Evolutionary conservation across 140 eudicot species (phyloP).

Genomic region (Ambrosia hybrid): DNA sequence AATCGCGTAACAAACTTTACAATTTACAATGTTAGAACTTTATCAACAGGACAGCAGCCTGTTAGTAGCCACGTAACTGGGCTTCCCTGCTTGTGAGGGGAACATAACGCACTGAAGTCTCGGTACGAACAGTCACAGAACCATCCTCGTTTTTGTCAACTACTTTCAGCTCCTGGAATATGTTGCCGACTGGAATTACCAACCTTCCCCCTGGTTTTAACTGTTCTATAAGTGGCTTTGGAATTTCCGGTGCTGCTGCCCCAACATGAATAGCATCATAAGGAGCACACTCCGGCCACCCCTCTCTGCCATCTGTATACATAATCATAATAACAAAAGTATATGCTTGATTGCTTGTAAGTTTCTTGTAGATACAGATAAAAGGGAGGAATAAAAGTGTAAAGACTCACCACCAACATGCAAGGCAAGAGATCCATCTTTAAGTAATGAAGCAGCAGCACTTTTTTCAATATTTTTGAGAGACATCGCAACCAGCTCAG

Average conservation of each 20-base stretch:
- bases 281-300: slow-evolving; percentile 89
- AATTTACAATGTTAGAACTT: slow-evolving; percentile 18
- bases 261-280: slow-evolving; percentile 98
- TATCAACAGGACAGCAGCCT: slow-evolving; percentile 5
- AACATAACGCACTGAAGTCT: slow-evolving; percentile 87
- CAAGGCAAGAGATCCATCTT: slow-evolving; percentile 69
- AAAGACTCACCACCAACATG: slow-evolving; percentile 65
- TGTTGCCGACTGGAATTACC: slow-evolving; percentile 85
- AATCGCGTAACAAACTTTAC: neutral
- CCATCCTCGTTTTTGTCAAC: slow-evolving; percentile 85
- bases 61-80: slow-evolving; percentile 62
- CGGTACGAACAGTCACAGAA: slow-evolving; percentile 55
- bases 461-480: slow-evolving; percentile 67
- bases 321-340: neutral
- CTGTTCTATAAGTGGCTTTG: slow-evolving; percentile 76
- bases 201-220: slow-evolving; percentile 95
- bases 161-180: slow-evolving; percentile 76
- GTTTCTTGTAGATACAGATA: neutral
- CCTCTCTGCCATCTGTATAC: slow-evolving; percentile 77
- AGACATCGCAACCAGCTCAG: slow-evolving; percentile 71
- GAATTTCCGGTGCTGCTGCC: slow-evolving; percentile 91
- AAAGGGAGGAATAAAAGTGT: neutral
- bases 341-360: neutral
- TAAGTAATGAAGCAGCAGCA: slow-evolving; percentile 73
- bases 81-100: slow-evolving; percentile 88